phyloP scores from a whole-genome alignment of 78 protist species.

The Speleostelium caveatum region DNA sequence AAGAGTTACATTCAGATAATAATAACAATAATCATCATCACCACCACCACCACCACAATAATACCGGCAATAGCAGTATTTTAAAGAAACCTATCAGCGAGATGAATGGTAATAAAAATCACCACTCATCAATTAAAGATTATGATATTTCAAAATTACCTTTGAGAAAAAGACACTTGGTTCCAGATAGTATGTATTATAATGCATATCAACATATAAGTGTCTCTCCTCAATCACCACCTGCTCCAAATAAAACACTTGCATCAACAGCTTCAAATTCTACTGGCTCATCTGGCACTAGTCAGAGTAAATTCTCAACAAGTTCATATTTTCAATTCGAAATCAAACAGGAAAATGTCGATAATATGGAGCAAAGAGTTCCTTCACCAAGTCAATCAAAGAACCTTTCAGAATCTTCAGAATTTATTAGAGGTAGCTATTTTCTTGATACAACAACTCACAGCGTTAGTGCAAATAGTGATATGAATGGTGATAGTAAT shows the following conservation, averaged over 20 bases:
- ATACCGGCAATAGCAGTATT: conserved; percentile 3
- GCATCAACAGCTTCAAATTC: conserved; percentile 12
- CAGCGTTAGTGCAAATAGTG: neutral
- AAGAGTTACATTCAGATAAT: conserved; percentile 7
- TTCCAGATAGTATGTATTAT: conserved; percentile 60
- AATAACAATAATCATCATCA: neutral
- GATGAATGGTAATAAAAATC: neutral
- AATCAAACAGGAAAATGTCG: neutral
- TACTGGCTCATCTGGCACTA: too few species aligned
- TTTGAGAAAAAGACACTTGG: conserved; percentile 73
- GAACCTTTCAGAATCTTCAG: neutral
- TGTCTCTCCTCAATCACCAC: conserved; percentile 63
- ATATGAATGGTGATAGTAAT: conserved; percentile 15
- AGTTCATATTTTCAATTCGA: conserved; percentile 9
- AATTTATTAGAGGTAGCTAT: neutral
- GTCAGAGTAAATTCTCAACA: too few species aligned
- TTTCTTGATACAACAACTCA: neutral
- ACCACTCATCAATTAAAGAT: conserved; percentile 32
- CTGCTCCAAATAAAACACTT: conserved; percentile 16
- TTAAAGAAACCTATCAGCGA: neutral
- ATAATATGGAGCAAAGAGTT: conserved; percentile 39
- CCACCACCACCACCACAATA: neutral
- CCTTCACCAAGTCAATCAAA: conserved; percentile 47
- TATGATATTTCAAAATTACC: conserved; percentile 61
- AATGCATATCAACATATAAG: conserved; percentile 36